phyloP scores from a whole-genome alignment of 2,329 filamentous ascomycete genomes.

The Stemphylium vesicarium region DNA sequence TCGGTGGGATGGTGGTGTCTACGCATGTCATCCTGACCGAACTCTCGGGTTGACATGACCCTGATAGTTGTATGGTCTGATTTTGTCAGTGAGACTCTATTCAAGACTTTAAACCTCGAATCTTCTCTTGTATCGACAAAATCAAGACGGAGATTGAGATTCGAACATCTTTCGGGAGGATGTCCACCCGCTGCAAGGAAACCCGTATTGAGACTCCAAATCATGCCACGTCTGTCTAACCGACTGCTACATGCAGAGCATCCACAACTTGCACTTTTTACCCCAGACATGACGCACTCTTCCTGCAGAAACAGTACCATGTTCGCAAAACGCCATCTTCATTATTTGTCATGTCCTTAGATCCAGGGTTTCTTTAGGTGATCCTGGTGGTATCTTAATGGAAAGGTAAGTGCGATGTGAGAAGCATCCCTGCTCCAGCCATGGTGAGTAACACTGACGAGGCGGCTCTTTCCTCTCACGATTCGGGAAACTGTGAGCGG shows the following conservation, averaged over 20 bases:
- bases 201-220: neutral
- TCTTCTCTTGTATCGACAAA: neutral
- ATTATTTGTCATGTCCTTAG: neutral
- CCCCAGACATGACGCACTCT: neutral
- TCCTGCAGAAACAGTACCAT: neutral
- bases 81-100: neutral
- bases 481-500: too few relatives aligned
- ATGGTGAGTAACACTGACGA: too few relatives aligned
- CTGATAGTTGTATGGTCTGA: neutral
- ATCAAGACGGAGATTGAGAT: too few relatives aligned
- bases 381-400: too few relatives aligned
- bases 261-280: neutral
- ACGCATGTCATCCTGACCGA: slow-evolving; percentile 3
- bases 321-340: neutral
- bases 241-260: neutral
- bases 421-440: too few relatives aligned
- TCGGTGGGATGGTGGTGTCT: neutral
- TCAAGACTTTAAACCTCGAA: neutral
- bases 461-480: too few relatives aligned
- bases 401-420: too few relatives aligned
- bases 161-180: too few relatives aligned
- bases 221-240: neutral
- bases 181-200: neutral
- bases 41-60: neutral
- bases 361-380: too few relatives aligned